Base-by-base conservation (phyloP, 177 flowering plant genomes). In the Vitis hybrid region DNA sequence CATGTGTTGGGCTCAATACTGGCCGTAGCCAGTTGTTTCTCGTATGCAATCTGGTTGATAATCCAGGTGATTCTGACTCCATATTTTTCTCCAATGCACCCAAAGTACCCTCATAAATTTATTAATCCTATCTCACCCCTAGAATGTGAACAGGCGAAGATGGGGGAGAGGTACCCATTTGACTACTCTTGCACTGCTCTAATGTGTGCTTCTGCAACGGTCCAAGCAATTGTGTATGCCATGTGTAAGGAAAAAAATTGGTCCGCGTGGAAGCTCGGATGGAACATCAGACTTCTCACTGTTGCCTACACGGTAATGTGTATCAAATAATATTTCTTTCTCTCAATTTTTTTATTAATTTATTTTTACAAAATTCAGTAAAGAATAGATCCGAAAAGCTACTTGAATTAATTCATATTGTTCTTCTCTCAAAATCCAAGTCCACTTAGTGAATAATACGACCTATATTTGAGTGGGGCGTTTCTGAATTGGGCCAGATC, bases 241-340 rank as follows among this genome's bases (percentile, higher is more conserved):
- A 12, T 85, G 0, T 82, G 79, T 59, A 50, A 19, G 1, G 87
- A 83, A 13, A 79, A 63, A n/a, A 81, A 85, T 17, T 75, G 80
- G 88, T 38, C 66, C 10, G 72, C 73, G 15, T 90, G 93, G 95
- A 83, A 70, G 70, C 74, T 90, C 4, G 84, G 86, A 3, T 87
- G 83, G 85, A 69, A 86, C 50, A 71, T 89, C 2, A 78, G 91
- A 68, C 89, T 90, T n/a, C 69, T 85, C 50, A 67, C 88, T 0
- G 89, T 77, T 0, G 77, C 76, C n/a, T 85, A 76, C 51, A 12
- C 87, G 66, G 87, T 82, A 76, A 1, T 22, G 24, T 22, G 24
- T 22, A 2, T 22, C 24, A 22, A 22, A 22, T 22, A 22, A 22
- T 22, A 22, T 22, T 22, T 22, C 24, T 22, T 22, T 22, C 24